Percentiles rank a stretch among this genome's conserved stretches.
phyloP scores from a whole-genome alignment of 1,284 basidiomycete genomes.

The Vanrija sp. region DNA sequence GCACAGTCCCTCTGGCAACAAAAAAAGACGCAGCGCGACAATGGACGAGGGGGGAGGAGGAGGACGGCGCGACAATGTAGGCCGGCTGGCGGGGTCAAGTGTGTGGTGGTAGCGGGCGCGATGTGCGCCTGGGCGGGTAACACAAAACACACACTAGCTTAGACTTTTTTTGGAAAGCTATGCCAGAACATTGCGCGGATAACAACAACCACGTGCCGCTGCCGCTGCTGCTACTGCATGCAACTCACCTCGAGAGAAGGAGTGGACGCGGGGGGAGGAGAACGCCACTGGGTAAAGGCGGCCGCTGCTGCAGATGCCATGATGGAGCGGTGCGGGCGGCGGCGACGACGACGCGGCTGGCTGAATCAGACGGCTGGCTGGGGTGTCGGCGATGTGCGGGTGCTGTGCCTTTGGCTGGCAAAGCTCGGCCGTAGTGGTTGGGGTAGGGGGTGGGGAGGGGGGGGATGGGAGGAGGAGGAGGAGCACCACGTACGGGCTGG shows the following conservation, averaged over 20 bases:
- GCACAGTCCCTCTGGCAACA: no score
- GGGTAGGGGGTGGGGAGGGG: no score
- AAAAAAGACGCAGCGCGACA: no score
- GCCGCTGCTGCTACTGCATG: not conserved
- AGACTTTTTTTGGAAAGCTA: constrained; percentile 1
- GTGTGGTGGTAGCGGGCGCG: no score
- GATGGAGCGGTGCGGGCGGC: not conserved
- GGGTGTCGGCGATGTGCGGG: no score
- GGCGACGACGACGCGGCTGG: not conserved
- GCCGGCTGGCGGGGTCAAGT: no score
- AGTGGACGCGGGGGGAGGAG: constrained; percentile 1
- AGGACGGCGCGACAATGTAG: not conserved
- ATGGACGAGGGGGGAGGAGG: no score
- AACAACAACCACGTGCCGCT: not conserved
- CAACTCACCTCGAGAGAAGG: constrained; percentile 7
- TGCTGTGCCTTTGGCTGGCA: no score
- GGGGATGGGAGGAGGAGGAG: no score
- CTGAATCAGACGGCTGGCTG: not conserved
- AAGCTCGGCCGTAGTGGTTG: no score
- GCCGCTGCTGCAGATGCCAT: constrained; percentile 8
- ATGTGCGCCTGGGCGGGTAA: not conserved
- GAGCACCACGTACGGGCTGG: no score
- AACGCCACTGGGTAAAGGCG: constrained; percentile 9
- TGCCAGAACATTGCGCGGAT: not conserved
- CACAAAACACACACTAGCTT: not conserved